These are phyloP conservation scores for Kodamaea jinghongensis DNA, from an alignment of 805 yeast species.

Conservation along the genomic window DNA sequence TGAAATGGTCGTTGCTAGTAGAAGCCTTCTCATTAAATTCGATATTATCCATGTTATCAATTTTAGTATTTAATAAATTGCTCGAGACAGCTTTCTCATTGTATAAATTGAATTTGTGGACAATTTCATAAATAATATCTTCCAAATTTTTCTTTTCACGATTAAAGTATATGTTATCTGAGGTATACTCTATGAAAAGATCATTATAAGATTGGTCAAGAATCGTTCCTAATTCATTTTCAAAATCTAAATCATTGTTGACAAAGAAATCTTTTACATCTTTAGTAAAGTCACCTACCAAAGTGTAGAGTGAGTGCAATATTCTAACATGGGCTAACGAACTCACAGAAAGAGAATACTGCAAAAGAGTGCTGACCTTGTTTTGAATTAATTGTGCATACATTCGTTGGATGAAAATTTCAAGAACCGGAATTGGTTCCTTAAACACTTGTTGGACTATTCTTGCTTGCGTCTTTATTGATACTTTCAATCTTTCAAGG, in stretches of 20 bases:
- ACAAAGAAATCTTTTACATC: slow-evolving; percentile 61
- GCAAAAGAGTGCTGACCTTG: slow-evolving; percentile 55
- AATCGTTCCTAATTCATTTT: slow-evolving; percentile 44
- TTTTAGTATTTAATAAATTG: slow-evolving; percentile 33
- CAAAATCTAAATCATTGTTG: slow-evolving; percentile 45
- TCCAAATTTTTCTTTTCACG: slow-evolving; percentile 69
- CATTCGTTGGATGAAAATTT: slow-evolving; percentile 68
- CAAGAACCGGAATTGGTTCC: slow-evolving; percentile 64
- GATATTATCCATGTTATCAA: slow-evolving; percentile 33
- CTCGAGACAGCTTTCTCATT: slow-evolving; percentile 37
- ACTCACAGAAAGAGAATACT: slow-evolving; percentile 59
- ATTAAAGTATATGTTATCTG: slow-evolving; percentile 66
- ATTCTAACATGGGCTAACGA: slow-evolving; percentile 73
- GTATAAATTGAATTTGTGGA: slow-evolving; percentile 41
- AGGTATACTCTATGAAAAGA: slow-evolving; percentile 65
- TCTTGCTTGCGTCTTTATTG: slow-evolving; percentile 69
- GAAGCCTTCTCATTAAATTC: slow-evolving; percentile 18
- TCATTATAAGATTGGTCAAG: slow-evolving; percentile 75
- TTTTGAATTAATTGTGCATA: slow-evolving; percentile 69
- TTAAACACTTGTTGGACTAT: slow-evolving; percentile 72
- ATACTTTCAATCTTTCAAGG: slow-evolving; percentile 51
- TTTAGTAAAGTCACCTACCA: slow-evolving; percentile 58
- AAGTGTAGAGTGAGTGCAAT: slow-evolving; percentile 61
- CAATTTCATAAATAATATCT: slow-evolving; percentile 45
- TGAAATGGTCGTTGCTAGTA: slow-evolving; percentile 24